phyloP scores from a whole-genome alignment of 768 basidiomycete species.

The Mycena olivaceomarginata region DNA sequence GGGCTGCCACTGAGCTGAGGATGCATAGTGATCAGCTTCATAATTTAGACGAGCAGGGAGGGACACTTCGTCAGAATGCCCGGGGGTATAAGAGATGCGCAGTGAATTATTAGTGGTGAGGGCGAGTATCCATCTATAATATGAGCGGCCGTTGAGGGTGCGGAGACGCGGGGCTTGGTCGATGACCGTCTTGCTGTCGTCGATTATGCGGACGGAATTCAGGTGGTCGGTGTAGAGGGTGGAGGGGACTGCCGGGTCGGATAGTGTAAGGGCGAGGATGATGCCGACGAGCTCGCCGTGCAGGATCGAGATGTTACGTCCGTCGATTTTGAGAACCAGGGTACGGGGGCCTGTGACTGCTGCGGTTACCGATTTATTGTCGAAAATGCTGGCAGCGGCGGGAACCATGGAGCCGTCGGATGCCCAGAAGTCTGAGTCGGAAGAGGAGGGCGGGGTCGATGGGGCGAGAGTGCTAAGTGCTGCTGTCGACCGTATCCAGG shows the following conservation, averaged over 20 bases:
- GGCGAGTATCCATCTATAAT: background rate
- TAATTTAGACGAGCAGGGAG: conserved; percentile 10
- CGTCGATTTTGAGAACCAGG: conserved; percentile 38
- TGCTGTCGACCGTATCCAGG: background rate
- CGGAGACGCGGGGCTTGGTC: background rate
- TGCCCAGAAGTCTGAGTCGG: background rate
- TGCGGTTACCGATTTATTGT: conserved; percentile 45
- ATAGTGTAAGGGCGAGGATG: conserved; percentile 6
- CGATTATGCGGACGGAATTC: background rate
- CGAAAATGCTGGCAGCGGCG: conserved; percentile 43
- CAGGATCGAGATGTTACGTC: conserved; percentile 45
- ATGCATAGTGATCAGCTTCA: conserved; percentile 35
- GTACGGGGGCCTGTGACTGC: conserved; percentile 37
- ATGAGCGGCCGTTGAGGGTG: background rate
- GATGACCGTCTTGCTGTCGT: background rate
- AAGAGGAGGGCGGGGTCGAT: background rate
- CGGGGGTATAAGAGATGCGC: background rate
- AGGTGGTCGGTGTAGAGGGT: conserved; percentile 49
- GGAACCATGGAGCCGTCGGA: conserved; percentile 51
- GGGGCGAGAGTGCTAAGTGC: background rate
- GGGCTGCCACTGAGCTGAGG: background rate
- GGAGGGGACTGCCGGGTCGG: background rate
- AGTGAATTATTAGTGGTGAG: background rate
- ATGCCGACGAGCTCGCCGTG: conserved; percentile 46
- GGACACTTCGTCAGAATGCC: conserved; percentile 6